These are phyloP conservation scores for Yamadazyma kanchanaburiensis DNA, from an alignment of 1,139 yeast species.

Conservation along the genomic window DNA sequence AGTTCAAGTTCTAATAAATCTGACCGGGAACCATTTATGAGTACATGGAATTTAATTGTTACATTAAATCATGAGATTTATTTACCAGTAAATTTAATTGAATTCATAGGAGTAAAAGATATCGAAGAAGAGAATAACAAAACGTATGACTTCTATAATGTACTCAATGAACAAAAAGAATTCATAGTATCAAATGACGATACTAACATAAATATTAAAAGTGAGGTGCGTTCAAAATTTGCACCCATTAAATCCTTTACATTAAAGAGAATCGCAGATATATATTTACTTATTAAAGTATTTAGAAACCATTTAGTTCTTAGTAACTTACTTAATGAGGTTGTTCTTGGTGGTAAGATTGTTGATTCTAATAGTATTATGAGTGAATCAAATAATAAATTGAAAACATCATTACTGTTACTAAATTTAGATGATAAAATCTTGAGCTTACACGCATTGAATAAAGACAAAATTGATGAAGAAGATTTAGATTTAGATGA, in stretches of 20 bases:
- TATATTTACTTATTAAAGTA: slow-evolving; percentile 24
- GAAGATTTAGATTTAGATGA: slow-evolving; percentile 10
- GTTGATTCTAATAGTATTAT: background rate
- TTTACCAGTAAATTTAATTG: slow-evolving; percentile 27
- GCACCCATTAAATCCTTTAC: slow-evolving; percentile 20
- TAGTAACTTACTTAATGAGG: slow-evolving; percentile 17
- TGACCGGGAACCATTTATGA: slow-evolving; percentile 3
- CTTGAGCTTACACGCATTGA: slow-evolving; percentile 30
- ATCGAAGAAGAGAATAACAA: slow-evolving; percentile 3
- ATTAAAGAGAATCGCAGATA: slow-evolving; percentile 21
- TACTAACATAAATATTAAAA: slow-evolving; percentile 5
- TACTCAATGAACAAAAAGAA: slow-evolving; percentile 19
- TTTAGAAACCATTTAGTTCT: slow-evolving; percentile 32
- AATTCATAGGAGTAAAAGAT: slow-evolving; percentile 25
- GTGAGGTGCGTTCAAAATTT: slow-evolving; percentile 14
- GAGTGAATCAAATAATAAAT: slow-evolving; percentile 18
- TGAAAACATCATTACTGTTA: slow-evolving; percentile 35
- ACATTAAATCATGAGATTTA: slow-evolving; percentile 22
- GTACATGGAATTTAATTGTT: slow-evolving; percentile 20
- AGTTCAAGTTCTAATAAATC: background rate
- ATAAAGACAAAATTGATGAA: slow-evolving; percentile 15
- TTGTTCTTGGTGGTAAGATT: slow-evolving; percentile 4
- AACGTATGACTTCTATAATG: slow-evolving; percentile 10
- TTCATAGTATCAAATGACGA: slow-evolving; percentile 3
- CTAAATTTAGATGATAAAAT: slow-evolving; percentile 40